Base-by-base conservation (phyloP, 345 rosid species). In the Salix dunnii region DNA sequence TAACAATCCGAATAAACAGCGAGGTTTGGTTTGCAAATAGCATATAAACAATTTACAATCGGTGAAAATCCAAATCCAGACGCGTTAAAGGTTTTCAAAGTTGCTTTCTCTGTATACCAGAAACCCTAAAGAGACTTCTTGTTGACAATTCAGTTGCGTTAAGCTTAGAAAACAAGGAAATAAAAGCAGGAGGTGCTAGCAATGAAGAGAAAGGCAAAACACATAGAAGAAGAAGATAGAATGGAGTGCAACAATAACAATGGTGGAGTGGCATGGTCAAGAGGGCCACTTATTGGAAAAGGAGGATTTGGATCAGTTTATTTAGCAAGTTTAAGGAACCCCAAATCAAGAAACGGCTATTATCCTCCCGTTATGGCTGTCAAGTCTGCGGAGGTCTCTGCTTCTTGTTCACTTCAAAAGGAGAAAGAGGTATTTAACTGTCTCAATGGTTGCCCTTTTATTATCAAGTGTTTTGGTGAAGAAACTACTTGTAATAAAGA, bases 261-360 rank as follows among this genome's bases (percentile, higher is more conserved):
- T 25, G 55, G 43, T 60, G 79, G 79, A 40, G 73, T 68, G 23
- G 27, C 73, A 33, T 91, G 94, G 96, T 72, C 81, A 79, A 85
- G 97, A 79, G 97, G 97, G 46, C 88, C 85, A 28, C 78, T 85
- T 27, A 82, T 91, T 69, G 96, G 94, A 7, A 79, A 65, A 73
- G 97, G 97, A 40, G 80, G 91, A n/a, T 91, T 91, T 71, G 89
- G 91, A 28, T 84, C 88, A 11, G 90, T 94, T 20, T 84, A 82
- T 82, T 74, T 94, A 25, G 92, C 89, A 4, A 78, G 72, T 20
- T 72, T 86, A 61, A 70, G 17, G 5, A 80, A 69, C 4, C 21
- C 70, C 49, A 51, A 51, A 8, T 72, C 81, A 62, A 69, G n/a
- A 55, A 74, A 71, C 28, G n/a, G 21, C 31, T 60, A 30, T 18